phyloP scores from a whole-genome alignment of 2,329 filamentous ascomycete genomes.

The Erysiphe neolycopersici region DNA sequence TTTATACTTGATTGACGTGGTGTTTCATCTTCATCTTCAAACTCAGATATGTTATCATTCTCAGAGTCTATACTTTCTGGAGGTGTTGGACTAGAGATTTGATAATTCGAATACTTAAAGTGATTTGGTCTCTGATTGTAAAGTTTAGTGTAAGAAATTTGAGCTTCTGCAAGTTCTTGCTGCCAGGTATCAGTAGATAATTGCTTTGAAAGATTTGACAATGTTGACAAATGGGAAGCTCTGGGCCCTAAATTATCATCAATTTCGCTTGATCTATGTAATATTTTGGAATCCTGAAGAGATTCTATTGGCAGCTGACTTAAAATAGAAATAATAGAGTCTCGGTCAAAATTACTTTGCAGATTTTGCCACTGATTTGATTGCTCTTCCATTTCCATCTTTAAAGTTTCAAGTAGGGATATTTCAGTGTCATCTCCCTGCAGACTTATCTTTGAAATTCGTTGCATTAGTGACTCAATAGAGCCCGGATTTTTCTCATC shows the following conservation, averaged over 20 bases:
- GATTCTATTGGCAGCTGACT: constrained; percentile 2
- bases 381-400: constrained; percentile 33
- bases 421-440: constrained; percentile 1
- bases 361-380: constrained; percentile 32
- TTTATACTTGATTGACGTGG: not conserved
- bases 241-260: not conserved
- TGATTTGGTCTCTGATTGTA: constrained; percentile 17
- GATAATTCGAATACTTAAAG: constrained; percentile 15
- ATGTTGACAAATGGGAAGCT: not conserved
- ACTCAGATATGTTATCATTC: constrained; percentile 3
- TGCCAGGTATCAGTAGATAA: constrained; percentile 18
- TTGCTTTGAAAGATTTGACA: constrained; percentile 13
- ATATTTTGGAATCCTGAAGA: not conserved
- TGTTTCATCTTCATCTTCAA: constrained; percentile 3
- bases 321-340: constrained; percentile 8
- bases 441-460: constrained; percentile 4
- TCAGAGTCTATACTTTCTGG: constrained; percentile 18
- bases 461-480: constrained; percentile 8
- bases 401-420: constrained; percentile 26
- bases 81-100: constrained; percentile 25
- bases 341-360: constrained; percentile 21
- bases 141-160: constrained; percentile 17
- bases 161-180: constrained; percentile 19
- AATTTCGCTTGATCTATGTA: not conserved
- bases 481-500: constrained; percentile 11